These are phyloP conservation scores for Wickerhamiella vanderwaltii DNA, from an alignment of 805 yeast species.

Conservation along the genomic window DNA sequence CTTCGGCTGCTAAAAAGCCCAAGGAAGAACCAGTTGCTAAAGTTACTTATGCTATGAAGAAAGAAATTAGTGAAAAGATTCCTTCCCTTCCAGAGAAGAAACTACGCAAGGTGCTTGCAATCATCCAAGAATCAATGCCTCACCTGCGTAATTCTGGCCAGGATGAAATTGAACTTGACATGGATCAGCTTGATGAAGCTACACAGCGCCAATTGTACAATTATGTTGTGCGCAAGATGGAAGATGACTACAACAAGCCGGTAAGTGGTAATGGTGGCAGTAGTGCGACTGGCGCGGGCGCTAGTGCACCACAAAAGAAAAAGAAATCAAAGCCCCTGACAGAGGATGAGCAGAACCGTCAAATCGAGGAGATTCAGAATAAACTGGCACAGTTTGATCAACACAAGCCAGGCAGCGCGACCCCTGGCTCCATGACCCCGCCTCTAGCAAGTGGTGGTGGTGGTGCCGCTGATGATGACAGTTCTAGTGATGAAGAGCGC, in stretches of 20 bases:
- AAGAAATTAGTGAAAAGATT: conserved; percentile 78
- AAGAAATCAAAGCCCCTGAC: conserved; percentile 46
- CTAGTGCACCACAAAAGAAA: conserved; percentile 21
- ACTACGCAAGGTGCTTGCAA: conserved; percentile 68
- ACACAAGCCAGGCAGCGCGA: conserved; percentile 20
- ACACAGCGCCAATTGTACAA: conserved; percentile 76
- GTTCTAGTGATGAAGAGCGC: conserved; percentile 21
- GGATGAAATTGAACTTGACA: conserved; percentile 92
- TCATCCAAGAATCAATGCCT: conserved; percentile 68
- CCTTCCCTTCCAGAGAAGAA: conserved; percentile 61
- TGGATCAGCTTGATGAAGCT: conserved; percentile 78
- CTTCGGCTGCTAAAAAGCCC: conserved; percentile 24
- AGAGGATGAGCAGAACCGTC: conserved; percentile 54
- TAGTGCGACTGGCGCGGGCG: conserved; percentile 11
- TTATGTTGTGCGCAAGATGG: conserved; percentile 43
- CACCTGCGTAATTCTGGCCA: conserved; percentile 46
- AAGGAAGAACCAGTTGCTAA: conserved; percentile 16
- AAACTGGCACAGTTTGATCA: conserved; percentile 61
- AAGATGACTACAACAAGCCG: conserved; percentile 8
- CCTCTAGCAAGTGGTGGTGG: neutral
- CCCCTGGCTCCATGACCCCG: conserved; percentile 9
- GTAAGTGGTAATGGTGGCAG: conserved; percentile 2
- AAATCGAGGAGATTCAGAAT: conserved; percentile 59
- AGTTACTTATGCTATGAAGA: conserved; percentile 93
- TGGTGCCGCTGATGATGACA: conserved; percentile 19